Conservation (phyloP, 2,329 filamentous ascomycete species). For the Aspergillus udagawae region DNA sequence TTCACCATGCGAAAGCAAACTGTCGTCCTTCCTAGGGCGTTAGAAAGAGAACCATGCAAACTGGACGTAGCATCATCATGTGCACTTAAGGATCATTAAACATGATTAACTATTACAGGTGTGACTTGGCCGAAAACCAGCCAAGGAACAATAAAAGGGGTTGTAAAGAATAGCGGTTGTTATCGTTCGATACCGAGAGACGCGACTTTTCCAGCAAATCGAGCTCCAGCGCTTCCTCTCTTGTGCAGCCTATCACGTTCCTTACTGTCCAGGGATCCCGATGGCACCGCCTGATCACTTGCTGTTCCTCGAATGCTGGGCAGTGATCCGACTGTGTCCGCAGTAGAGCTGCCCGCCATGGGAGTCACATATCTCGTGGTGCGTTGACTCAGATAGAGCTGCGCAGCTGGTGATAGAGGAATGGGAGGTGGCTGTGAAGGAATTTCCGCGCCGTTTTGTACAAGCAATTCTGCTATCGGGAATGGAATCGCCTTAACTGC, state of each 20-base stretch:
- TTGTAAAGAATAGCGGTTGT: slow-evolving; percentile 10
- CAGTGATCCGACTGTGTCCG: slow-evolving; percentile 60
- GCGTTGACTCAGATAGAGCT: slow-evolving; percentile 80
- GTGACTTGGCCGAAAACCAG: background rate
- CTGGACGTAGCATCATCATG: slow-evolving; percentile 9
- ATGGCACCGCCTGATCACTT: slow-evolving; percentile 21
- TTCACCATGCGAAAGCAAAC: background rate
- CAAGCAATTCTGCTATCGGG: slow-evolving; percentile 80
- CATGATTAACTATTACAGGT: slow-evolving; percentile 18
- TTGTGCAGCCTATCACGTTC: slow-evolving; percentile 74
- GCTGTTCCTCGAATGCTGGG: slow-evolving; percentile 47
- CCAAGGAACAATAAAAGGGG: slow-evolving; percentile 6
- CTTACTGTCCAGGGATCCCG: slow-evolving; percentile 31
- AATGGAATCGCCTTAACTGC: slow-evolving; percentile 61
- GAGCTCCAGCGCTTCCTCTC: slow-evolving; percentile 71
- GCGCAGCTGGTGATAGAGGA: slow-evolving; percentile 74
- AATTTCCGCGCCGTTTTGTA: slow-evolving; percentile 92
- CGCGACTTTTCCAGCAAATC: slow-evolving; percentile 52
- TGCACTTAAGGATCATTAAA: slow-evolving; percentile 13
- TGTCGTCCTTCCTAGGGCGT: background rate
- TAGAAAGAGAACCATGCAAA: slow-evolving; percentile 5
- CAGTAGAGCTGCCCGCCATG: slow-evolving; percentile 32
- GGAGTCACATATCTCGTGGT: slow-evolving; percentile 46
- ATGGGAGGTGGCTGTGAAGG: slow-evolving; percentile 73
- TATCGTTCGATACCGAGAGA: slow-evolving; percentile 42